These are phyloP conservation scores for Backusella luteola DNA, from an alignment of 192 early-diverging fungal genomes.

Conservation along the genomic window DNA sequence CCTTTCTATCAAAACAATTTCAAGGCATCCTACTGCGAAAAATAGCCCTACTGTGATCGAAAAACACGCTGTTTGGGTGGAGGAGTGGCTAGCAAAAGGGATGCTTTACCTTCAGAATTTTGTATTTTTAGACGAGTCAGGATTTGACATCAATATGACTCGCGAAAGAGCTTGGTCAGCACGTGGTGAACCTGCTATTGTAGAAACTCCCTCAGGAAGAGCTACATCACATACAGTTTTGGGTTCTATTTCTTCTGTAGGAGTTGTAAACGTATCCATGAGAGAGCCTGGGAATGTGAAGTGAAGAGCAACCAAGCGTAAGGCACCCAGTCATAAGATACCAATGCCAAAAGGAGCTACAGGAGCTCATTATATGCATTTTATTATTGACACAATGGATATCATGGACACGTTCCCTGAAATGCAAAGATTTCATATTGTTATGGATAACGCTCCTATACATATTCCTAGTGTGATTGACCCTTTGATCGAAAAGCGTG, in stretches of 20 bases:
- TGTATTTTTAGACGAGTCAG: conserved; percentile 15
- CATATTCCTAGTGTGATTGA: no score
- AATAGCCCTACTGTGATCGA: background rate
- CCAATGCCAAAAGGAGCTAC: no score
- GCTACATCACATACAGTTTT: background rate
- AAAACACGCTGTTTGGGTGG: conserved; percentile 4
- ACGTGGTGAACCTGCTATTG: background rate
- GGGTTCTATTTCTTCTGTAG: background rate
- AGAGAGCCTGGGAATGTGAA: conserved; percentile 8
- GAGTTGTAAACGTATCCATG: conserved; percentile 5
- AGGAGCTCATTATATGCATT: no score
- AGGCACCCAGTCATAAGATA: no score
- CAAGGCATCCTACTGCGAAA: background rate
- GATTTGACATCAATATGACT: conserved; percentile 17
- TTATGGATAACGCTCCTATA: no score
- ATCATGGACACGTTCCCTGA: no score
- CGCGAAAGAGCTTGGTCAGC: background rate
- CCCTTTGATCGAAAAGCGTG: no score
- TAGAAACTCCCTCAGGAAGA: conserved; percentile 5
- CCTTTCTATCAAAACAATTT: conserved; percentile 6
- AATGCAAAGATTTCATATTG: no score
- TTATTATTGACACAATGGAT: no score
- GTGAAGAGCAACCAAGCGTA: no score
- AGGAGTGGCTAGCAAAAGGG: background rate
- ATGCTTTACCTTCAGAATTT: conserved; percentile 13